Evolutionary conservation across 148 eudicot species (phyloP), one percentile per base, ranked within the genome.

Genomic region (Arctostaphylos glauca): DNA sequence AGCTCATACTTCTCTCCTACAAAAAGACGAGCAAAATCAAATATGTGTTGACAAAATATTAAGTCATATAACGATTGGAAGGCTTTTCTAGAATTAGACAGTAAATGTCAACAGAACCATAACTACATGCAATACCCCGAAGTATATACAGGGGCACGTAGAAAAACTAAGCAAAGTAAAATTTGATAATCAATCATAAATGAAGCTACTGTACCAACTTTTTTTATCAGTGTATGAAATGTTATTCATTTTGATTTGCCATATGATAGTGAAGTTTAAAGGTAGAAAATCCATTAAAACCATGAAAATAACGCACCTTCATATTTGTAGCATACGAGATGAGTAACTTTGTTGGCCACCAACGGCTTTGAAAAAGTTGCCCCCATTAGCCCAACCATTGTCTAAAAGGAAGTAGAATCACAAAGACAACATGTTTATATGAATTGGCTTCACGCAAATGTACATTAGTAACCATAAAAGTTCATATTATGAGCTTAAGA

Each of bases 281-380:
- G 10, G 49, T 68, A 13, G 54, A 6, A 73, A 52, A 53, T 5
- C 58, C 79, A 81, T 79, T 18, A 67, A 58, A 70, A 64, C 0
- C 48, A 81, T 53, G 21, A 46, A 74, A 14, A 54, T 55, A 78
- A 66, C 87, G 19, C 41, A 93, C 96, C 96, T 84, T 93, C 95
- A 87, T 87, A 90, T 76, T 96, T 96, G 89, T 93, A 94, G 91
- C 99, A 96, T 84, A 96, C 84, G 76, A 96, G 97, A 89, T 96
- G 99, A 84, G 99, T 96, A 78, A 93, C 94, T 87, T 85, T 91
- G 86, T 84, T 86, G 59, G 94, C 94, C 66, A 87, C 88, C 90
- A 96, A 86, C 55, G 97, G 90, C 92, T 96, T 96, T 71, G 97
- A 91, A 83, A 96, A 91, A 21, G 80, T 81, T 81, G 99, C 98